These are phyloP conservation scores for Uronychia setigera DNA, from an alignment of 73 alveolate species.

Conservation along the genomic window DNA sequence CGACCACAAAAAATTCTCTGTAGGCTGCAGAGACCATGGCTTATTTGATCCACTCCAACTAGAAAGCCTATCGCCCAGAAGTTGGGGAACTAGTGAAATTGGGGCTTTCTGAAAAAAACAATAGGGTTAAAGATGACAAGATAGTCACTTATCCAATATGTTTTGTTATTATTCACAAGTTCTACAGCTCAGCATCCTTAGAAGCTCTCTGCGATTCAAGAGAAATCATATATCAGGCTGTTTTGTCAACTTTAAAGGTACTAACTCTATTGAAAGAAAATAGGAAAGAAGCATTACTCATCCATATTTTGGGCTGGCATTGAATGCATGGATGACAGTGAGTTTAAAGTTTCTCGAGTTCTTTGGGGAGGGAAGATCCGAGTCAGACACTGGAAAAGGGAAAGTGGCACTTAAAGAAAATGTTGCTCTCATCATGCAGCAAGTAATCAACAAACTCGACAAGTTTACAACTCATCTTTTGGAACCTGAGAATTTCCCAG, in stretches of 20 bases:
- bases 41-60: too few relatives aligned
- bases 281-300: neutral
- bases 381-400: neutral
- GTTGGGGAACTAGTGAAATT: too few relatives aligned
- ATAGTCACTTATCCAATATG: too few relatives aligned
- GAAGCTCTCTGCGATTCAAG: neutral
- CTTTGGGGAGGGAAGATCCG: neutral
- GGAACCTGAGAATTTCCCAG: neutral
- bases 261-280: too few relatives aligned
- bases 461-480: neutral
- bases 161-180: neutral
- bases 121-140: too few relatives aligned
- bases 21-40: too few relatives aligned
- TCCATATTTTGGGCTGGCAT: neutral
- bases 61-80: too few relatives aligned
- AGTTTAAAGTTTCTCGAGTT: neutral
- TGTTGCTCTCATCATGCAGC: neutral
- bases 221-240: neutral
- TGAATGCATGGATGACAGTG: neutral
- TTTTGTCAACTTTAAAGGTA: neutral
- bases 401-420: neutral
- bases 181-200: neutral
- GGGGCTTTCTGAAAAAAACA: too few relatives aligned
- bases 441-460: neutral
- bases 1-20: too few relatives aligned